Evolutionary conservation across 2,329 filamentous ascomycete genomes (phyloP), one percentile per base, ranked within the genome.

Genomic region (Alternaria metachromatica): DNA sequence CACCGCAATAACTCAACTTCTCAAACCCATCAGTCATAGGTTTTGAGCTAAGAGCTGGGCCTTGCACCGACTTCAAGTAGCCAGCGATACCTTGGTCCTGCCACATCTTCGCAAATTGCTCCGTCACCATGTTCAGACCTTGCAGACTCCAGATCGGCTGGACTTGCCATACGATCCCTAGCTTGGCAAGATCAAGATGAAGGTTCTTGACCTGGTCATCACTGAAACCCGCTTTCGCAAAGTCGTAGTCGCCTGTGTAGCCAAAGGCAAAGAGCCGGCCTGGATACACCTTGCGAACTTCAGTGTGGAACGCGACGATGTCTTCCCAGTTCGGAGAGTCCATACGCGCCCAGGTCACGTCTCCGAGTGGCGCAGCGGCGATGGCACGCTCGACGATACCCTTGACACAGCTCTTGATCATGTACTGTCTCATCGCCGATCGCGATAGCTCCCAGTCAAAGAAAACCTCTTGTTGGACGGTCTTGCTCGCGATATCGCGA

Each of bases 161-260:
- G 2, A 82, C 78, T 60, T 82, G 80, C 80, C 80, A 82, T 5
- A 78, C 77, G 7, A 82, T 69, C 9, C 79, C 76, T 64, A 80
- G 70, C 66, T 80, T 78, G 58, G 80, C 78, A 58, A 82, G 53
- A 51, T 80, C 78, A 25, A 65, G 64, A 23, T 70, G 75, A 10
- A 81, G 68, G 0, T 70, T 73, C 59, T 77, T 72, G 13, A 81
- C 63, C 21, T 78, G 68, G 21, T 77, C 74, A 2, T 67, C 55
- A 9, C 69, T 70, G 68, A 78, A 81, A 1, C 79, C 80, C 4
- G 78, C 78, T 60, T 76, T 76, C 13, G 57, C 69, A 56, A 66
- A 82, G 53, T 80, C 72, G 60, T 80, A 82, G 49, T 74, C 73
- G 18, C 78, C 79, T 2, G 77, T 80, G 68, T 78, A 82, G 13